These are phyloP conservation scores for Pelargonium cotyledonis DNA, from an alignment of 441 rosid species.

Conservation along the genomic window DNA sequence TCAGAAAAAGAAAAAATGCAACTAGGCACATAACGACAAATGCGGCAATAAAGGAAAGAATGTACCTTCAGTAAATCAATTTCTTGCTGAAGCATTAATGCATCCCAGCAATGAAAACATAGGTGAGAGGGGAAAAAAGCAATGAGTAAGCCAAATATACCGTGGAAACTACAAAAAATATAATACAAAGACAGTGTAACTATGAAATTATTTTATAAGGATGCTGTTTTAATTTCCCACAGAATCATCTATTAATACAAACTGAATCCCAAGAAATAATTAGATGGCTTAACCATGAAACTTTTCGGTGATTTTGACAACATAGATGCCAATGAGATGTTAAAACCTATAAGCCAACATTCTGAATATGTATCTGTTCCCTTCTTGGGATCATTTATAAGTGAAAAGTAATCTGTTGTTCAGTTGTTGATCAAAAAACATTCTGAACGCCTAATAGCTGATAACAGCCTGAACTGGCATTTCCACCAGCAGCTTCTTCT, in stretches of 20 bases:
- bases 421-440: neutral
- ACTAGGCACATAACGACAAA: conserved; percentile 1
- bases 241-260: neutral
- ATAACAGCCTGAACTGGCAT: neutral
- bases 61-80: conserved; percentile 92
- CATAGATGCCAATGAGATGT: neutral
- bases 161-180: conserved; percentile 9
- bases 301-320: neutral
- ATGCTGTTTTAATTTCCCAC: neutral
- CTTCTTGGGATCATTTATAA: neutral
- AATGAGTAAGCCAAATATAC: conserved; percentile 3
- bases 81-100: conserved; percentile 72
- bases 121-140: conserved; percentile 27
- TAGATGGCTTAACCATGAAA: neutral
- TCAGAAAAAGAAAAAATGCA: neutral
- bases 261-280: neutral
- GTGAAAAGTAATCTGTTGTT: neutral
- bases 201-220: neutral
- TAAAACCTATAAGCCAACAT: no score
- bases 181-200: neutral
- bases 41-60: conserved; percentile 14
- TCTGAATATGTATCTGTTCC: no score
- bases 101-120: conserved; percentile 26
- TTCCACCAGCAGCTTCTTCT: neutral
- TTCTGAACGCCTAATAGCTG: neutral